phyloP scores from a whole-genome alignment of 2,329 filamentous ascomycete genomes.

The Sphaerulina musiva region DNA sequence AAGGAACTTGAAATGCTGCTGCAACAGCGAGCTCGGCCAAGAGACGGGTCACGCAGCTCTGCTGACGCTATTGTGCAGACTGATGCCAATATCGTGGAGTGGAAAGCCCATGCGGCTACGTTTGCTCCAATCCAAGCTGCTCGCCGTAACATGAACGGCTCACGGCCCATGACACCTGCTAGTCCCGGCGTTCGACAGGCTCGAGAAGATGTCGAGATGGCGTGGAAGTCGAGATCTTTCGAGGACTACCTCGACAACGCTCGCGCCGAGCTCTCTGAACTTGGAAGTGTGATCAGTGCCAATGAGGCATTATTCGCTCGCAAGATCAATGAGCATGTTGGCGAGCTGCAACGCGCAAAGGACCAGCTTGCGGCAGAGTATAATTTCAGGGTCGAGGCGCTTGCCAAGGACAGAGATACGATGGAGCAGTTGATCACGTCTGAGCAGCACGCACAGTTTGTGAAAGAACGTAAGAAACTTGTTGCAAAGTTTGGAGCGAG shows the following conservation, averaged over 20 bases:
- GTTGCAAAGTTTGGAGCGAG: constrained; percentile 26
- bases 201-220: constrained; percentile 17
- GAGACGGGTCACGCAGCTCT: constrained; percentile 5
- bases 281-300: constrained; percentile 32
- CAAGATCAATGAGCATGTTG: constrained; percentile 35
- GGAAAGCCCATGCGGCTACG: constrained; percentile 14
- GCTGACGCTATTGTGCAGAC: constrained; percentile 24
- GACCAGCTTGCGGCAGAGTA: constrained; percentile 33
- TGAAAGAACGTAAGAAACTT: constrained; percentile 30
- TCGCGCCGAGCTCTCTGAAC: constrained; percentile 31
- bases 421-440: constrained; percentile 30
- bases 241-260: constrained; percentile 34
- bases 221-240: constrained; percentile 27
- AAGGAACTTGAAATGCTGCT: constrained; percentile 27
- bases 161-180: constrained; percentile 14
- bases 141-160: constrained; percentile 9
- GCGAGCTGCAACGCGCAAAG: constrained; percentile 33
- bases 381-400: constrained; percentile 30
- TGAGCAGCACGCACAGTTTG: constrained; percentile 30
- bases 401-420: constrained; percentile 27
- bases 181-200: constrained; percentile 18
- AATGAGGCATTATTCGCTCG: constrained; percentile 33
- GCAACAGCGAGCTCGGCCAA: constrained; percentile 17
- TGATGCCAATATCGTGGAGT: constrained; percentile 15
- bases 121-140: constrained; percentile 12